These are phyloP conservation scores for Boletus holoroseus DNA, from an alignment of 1,284 basidiomycete genomes.

Conservation along the genomic window DNA sequence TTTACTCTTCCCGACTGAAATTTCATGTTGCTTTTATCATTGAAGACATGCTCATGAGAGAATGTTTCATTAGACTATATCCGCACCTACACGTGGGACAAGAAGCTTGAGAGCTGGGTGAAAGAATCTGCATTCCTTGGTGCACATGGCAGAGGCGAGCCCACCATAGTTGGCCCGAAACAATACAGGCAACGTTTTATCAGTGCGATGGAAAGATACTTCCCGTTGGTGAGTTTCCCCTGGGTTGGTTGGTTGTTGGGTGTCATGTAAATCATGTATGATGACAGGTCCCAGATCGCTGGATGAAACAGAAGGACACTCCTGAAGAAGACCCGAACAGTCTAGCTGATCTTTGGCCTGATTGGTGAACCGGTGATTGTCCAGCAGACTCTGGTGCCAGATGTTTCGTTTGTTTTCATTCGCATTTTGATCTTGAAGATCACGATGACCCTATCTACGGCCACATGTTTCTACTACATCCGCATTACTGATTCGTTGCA, in stretches of 20 bases:
- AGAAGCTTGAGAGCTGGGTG: conserved; percentile 96
- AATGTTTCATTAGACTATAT: conserved; percentile 68
- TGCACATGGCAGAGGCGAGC: conserved; percentile 75
- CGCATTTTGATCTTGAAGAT: conserved; percentile 3
- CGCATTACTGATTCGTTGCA: conserved; percentile 15
- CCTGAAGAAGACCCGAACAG: conserved; percentile 67
- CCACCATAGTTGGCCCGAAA: conserved; percentile 85
- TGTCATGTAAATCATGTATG: conserved; percentile 2
- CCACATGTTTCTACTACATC: conserved; percentile 1
- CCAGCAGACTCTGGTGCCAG: background rate
- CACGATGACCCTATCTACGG: conserved; percentile 1
- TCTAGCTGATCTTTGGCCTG: conserved; percentile 46
- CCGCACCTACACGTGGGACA: conserved; percentile 95
- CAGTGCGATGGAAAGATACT: conserved; percentile 89
- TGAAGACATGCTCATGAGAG: conserved; percentile 2
- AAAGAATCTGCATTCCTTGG: conserved; percentile 91
- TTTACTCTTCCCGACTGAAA: conserved; percentile 7
- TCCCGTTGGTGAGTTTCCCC: conserved; percentile 59
- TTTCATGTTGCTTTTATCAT: background rate
- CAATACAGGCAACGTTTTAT: conserved; percentile 86
- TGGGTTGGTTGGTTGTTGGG: background rate
- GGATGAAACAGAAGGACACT: conserved; percentile 78
- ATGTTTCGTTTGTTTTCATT: conserved; percentile 2
- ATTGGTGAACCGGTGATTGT: conserved; percentile 50
- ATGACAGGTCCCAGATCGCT: conserved; percentile 70